Conservation (phyloP, 2,329 filamentous ascomycete genomes). For the Trichoderma oligosporum region DNA sequence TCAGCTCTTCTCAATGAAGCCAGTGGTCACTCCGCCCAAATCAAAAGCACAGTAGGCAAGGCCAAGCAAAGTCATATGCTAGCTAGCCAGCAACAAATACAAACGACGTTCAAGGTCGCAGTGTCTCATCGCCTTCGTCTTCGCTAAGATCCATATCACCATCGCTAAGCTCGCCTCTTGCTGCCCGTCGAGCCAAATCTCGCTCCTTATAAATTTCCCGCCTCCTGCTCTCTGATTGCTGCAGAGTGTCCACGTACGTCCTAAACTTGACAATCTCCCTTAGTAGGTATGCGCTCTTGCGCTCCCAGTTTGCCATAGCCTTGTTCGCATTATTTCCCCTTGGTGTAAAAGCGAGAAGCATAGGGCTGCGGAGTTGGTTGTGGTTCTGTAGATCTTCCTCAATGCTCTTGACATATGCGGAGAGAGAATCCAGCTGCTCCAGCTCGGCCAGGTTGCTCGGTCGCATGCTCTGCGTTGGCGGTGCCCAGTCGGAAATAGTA, state of each 20-base stretch:
- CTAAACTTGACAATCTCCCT: slow-evolving; percentile 95
- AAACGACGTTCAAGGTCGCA: slow-evolving; percentile 29
- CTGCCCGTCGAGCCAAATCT: slow-evolving; percentile 48
- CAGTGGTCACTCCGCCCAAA: neutral
- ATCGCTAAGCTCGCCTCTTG: slow-evolving; percentile 44
- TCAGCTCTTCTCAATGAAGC: slow-evolving; percentile 3
- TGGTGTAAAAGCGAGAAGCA: slow-evolving; percentile 85
- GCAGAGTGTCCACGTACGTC: slow-evolving; percentile 86
- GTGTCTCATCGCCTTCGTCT: slow-evolving; percentile 36
- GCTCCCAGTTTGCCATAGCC: slow-evolving; percentile 96
- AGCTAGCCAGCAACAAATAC: neutral
- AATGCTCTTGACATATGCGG: slow-evolving; percentile 76
- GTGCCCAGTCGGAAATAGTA: slow-evolving; percentile 80
- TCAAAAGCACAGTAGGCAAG: neutral
- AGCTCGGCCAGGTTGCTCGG: slow-evolving; percentile 72
- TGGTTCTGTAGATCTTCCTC: slow-evolving; percentile 82
- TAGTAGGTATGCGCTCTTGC: slow-evolving; percentile 86
- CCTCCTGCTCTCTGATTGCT: slow-evolving; percentile 65
- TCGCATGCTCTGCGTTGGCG: slow-evolving; percentile 86
- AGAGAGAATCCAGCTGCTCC: slow-evolving; percentile 74
- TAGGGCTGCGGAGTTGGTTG: slow-evolving; percentile 80
- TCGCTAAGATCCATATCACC: slow-evolving; percentile 36
- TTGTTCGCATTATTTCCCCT: slow-evolving; percentile 74
- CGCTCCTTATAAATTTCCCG: slow-evolving; percentile 66
- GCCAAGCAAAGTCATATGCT: neutral